Conservation (phyloP, 495 filamentous ascomycete genomes). For the Parathielavia appendiculata region DNA sequence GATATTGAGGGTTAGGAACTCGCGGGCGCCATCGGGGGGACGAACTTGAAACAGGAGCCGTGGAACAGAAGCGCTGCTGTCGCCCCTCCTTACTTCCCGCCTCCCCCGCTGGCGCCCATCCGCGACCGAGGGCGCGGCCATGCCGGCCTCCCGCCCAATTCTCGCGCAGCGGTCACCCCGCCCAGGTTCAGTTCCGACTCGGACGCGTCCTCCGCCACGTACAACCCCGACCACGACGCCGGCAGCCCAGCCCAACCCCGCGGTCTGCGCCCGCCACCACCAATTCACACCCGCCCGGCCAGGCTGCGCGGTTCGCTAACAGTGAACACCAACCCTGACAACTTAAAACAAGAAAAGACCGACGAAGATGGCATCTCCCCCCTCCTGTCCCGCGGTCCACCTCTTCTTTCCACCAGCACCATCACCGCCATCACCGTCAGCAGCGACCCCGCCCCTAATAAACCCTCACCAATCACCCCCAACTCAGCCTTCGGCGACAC, state of each 20-base stretch:
- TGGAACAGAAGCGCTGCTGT: conserved; percentile 19
- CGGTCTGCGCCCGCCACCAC: conserved; percentile 17
- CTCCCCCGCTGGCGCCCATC: conserved; percentile 32
- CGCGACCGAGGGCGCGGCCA: conserved; percentile 2
- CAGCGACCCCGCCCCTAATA: too few relatives aligned
- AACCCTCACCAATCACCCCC: not conserved
- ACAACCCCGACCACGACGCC: not conserved
- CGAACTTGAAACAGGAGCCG: conserved; percentile 11
- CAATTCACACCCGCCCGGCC: not conserved
- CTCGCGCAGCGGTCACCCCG: not conserved
- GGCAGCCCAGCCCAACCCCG: conserved; percentile 15
- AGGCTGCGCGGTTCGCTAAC: not conserved
- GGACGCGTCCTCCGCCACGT: conserved; percentile 15
- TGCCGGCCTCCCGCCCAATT: not conserved
- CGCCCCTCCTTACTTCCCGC: conserved; percentile 25
- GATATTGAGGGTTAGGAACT: conserved; percentile 43
- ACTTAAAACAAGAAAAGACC: conserved; percentile 10
- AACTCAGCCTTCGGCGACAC: conserved; percentile 16
- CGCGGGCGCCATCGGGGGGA: conserved; percentile 34
- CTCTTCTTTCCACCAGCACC: not conserved
- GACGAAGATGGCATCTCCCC: conserved; percentile 25
- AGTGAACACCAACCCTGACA: not conserved
- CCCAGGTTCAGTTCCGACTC: conserved; percentile 23
- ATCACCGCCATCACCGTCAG: not conserved
- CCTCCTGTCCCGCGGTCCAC: conserved; percentile 22